Conservation (phyloP, 192 early-diverging fungal genomes). For the Linnemannia schmuckeri region DNA sequence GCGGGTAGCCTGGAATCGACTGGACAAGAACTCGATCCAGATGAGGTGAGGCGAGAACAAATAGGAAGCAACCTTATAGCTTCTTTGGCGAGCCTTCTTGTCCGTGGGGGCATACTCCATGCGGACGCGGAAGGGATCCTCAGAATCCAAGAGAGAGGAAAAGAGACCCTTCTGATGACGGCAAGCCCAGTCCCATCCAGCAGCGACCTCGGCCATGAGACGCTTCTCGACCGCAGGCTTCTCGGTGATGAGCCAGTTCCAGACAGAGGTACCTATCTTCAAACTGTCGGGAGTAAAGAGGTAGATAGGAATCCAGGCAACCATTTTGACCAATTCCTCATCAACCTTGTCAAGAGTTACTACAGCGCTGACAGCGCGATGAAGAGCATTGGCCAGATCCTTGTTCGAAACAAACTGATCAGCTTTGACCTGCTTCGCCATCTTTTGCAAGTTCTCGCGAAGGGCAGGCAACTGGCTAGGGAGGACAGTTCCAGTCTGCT, state of each 20-base stretch:
- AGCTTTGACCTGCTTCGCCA: constrained; percentile 59
- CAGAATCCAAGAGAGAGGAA: constrained; percentile 64
- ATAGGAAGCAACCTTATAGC: constrained; percentile 68
- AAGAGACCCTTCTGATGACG: constrained; percentile 87
- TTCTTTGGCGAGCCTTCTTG: constrained; percentile 78
- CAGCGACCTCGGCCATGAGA: constrained; percentile 86
- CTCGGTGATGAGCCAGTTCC: constrained; percentile 89
- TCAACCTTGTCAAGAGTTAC: constrained; percentile 64
- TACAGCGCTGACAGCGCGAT: constrained; percentile 64
- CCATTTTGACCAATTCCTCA: constrained; percentile 80
- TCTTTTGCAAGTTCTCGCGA: constrained; percentile 43
- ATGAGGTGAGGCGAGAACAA: constrained; percentile 80
- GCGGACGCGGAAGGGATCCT: constrained; percentile 86
- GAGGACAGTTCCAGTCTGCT: constrained; percentile 37
- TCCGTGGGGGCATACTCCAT: constrained; percentile 96
- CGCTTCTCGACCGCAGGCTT: constrained; percentile 77
- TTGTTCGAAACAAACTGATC: constrained; percentile 56
- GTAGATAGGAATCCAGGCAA: constrained; percentile 89
- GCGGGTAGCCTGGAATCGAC: constrained; percentile 85
- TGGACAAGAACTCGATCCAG: constrained; percentile 90
- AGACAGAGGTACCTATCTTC: constrained; percentile 83
- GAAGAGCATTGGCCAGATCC: constrained; percentile 62
- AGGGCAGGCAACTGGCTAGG: constrained; percentile 50
- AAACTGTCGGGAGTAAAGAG: constrained; percentile 84
- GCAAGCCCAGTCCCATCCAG: constrained; percentile 88